Evolutionary conservation across 176 grass and related monocot genomes (phyloP), one percentile per base, ranked within the genome.

Genomic region (Musa acuminata): DNA sequence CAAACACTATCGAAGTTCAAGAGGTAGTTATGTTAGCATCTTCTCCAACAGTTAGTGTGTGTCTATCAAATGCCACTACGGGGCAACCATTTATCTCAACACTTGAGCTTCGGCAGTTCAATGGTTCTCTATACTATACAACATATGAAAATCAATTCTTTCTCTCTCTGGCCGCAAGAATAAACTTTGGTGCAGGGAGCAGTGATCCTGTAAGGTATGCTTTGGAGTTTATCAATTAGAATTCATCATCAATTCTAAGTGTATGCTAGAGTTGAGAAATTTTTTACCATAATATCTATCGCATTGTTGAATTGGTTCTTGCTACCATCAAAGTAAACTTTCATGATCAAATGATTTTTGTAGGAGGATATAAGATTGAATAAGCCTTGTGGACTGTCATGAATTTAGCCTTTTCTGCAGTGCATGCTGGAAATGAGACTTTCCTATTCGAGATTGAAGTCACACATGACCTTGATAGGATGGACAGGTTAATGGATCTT

Each of bases 21-120:
- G 95, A 99, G 55, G 79, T 89, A 6, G 71, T 94, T 65, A 52
- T 99, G 73, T 52, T 99, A 76, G 88, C 95, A 22, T 79, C 86
- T 16, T 83, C 95, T 75, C 80, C 91, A 19, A 82, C 86, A 2
- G 78, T 99, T 43, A 89, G 81, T 16, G 82, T 91, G 10, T 94
- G 95, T 71, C 79, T 91, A 78, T 93, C 83, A 26, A 91, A 99
- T 69, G 86, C 90, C 53, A 89, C 78, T 12, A 89, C 83, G 0
- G 91, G 95, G 11, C 82, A 85, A 65, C 95, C 82, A 0, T 99
- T 99, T 82, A 99, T 99, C 25, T 99, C 95, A 21, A 89, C 86
- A 1, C 87, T 99, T 0, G 95, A 99, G 79, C 84, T 99, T n/a
- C 88, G 91, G 1, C 88, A 91, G 9, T 99, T 99, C 19, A 99